These are phyloP conservation scores for Neurospora sp. DNA, from an alignment of 2,329 filamentous ascomycete species.

Conservation along the genomic window DNA sequence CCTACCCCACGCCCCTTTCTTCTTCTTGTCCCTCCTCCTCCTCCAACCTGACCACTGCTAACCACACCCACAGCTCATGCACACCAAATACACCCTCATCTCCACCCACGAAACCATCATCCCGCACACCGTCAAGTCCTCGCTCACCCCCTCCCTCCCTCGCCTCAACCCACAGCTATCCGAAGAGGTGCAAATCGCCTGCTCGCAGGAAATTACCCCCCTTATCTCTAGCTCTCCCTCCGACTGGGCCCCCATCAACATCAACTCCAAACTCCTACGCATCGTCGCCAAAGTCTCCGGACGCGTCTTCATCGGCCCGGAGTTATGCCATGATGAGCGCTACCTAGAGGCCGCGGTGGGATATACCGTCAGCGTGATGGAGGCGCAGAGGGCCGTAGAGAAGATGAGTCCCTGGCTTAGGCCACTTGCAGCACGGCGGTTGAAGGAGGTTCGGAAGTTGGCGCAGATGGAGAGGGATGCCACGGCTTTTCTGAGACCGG, in stretches of 20 bases:
- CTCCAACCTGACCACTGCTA: background rate
- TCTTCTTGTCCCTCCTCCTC: background rate
- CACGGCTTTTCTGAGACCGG: conserved; percentile 25
- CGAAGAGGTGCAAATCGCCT: conserved; percentile 27
- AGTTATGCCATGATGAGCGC: conserved; percentile 33
- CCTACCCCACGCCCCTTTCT: background rate
- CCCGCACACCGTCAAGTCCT: conserved; percentile 22
- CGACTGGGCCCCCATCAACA: conserved; percentile 30
- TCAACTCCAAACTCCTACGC: conserved; percentile 31
- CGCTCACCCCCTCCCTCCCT: conserved; percentile 25
- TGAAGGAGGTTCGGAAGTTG: conserved; percentile 27
- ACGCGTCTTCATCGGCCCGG: conserved; percentile 36
- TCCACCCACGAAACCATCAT: conserved; percentile 17
- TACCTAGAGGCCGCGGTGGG: conserved; percentile 38
- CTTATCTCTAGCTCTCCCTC: conserved; percentile 7
- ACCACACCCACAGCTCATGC: conserved; percentile 16
- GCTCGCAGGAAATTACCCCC: conserved; percentile 25
- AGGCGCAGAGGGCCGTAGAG: conserved; percentile 23
- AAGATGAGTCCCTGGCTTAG: conserved; percentile 23
- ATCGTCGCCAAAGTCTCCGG: conserved; percentile 38
- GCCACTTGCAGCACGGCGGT: conserved; percentile 21
- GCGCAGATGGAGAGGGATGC: conserved; percentile 23
- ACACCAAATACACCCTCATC: conserved; percentile 26
- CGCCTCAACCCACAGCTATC: conserved; percentile 29
- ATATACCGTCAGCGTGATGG: conserved; percentile 34